Conservation (phyloP, 2,329 filamentous ascomycete species). For the Hypoxylon sp. region DNA sequence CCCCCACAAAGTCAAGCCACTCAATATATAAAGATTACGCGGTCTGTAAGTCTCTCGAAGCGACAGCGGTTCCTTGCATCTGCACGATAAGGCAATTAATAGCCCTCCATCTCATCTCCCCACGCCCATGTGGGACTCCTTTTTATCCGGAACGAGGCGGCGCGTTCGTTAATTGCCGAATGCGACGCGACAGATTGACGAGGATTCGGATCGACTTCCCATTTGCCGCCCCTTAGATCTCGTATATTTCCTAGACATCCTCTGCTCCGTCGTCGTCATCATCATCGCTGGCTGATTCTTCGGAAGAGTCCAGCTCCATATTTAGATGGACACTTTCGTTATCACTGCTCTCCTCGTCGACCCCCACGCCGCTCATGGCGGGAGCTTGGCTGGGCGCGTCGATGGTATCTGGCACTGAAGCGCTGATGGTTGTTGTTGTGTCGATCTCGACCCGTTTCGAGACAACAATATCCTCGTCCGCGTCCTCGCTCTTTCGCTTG, state of each 20-base stretch:
- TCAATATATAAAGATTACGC: conserved; percentile 32
- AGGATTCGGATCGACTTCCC: conserved; percentile 30
- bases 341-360: conserved; percentile 61
- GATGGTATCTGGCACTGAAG: conserved; percentile 28
- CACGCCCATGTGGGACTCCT: conserved; percentile 26
- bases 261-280: conserved; percentile 34
- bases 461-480: conserved; percentile 52
- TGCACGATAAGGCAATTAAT: conserved; percentile 38
- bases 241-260: conserved; percentile 13
- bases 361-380: conserved; percentile 1
- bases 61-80: conserved; percentile 38
- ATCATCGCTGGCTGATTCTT: conserved; percentile 58
- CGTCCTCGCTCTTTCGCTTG: conserved; percentile 62
- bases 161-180: conserved; percentile 32
- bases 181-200: conserved; percentile 30
- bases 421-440: conserved; percentile 13
- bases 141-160: conserved; percentile 41
- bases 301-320: conserved; percentile 67
- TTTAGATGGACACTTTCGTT: conserved; percentile 72
- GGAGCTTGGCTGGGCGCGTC: conserved; percentile 28
- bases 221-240: conserved; percentile 23
- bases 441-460: conserved; percentile 61
- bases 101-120: background rate
- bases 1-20: conserved; percentile 31
- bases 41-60: conserved; percentile 19